Conservation (phyloP, 2,329 filamentous ascomycete species). For the Scedosporium minutisporum region DNA sequence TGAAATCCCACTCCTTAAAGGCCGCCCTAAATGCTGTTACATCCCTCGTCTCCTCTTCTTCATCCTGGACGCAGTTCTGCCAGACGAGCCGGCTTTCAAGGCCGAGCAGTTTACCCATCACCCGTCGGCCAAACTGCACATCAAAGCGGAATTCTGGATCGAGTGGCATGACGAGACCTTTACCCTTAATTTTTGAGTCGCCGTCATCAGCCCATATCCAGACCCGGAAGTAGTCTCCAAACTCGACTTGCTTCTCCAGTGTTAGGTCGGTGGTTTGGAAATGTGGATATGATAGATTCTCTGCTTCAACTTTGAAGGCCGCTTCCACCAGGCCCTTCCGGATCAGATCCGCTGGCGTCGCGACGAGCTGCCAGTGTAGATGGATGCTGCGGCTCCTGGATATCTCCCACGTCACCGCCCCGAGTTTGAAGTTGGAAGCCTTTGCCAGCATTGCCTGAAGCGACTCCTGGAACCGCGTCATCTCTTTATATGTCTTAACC, state of each 20-base stretch:
- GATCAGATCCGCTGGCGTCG: constrained; percentile 60
- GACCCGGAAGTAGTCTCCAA: constrained; percentile 66
- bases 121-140: constrained; percentile 78
- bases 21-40: constrained; percentile 68
- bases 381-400: constrained; percentile 74
- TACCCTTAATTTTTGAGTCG: constrained; percentile 46
- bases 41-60: constrained; percentile 70
- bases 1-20: constrained; percentile 84
- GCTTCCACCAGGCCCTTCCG: constrained; percentile 70
- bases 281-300: constrained; percentile 54
- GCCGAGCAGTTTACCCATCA: constrained; percentile 77
- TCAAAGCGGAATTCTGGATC: constrained; percentile 69
- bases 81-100: constrained; percentile 73
- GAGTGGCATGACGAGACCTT: constrained; percentile 59
- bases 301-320: constrained; percentile 79
- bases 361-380: constrained; percentile 87
- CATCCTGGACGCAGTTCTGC: constrained; percentile 71
- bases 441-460: constrained; percentile 71
- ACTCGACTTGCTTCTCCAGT: constrained; percentile 36
- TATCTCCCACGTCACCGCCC: constrained; percentile 87
- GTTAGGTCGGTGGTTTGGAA: constrained; percentile 40
- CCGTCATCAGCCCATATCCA: constrained; percentile 64
- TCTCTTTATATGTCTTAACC: constrained; percentile 61
- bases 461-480: constrained; percentile 68
- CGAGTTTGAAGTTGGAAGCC: constrained; percentile 50